Base-by-base conservation (phyloP, 2,329 filamentous ascomycete genomes). In the Hypoxylon sp. region DNA sequence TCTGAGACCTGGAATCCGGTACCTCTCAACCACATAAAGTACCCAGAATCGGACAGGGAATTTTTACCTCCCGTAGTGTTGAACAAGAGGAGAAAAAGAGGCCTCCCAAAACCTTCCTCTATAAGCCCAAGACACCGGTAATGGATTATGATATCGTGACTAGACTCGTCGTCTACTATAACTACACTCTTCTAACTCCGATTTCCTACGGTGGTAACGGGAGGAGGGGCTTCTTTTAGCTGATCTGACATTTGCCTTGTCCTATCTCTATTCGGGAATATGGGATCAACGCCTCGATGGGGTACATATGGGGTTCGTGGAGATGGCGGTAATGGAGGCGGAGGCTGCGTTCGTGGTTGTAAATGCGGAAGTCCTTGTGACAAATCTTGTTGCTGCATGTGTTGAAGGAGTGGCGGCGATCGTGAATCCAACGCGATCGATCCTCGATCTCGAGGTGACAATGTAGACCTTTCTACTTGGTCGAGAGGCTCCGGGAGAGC, bases 191-290 rank as follows among this genome's bases (percentile, higher is more conserved):
- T 62, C 62, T 71, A 77, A 65, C 61, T 75, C 66, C 75, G 73
- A 73, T 72, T 76, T 37, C 71, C 69, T 62, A 76, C 73, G 19
- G 69, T 71, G 24, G 69, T 71, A 54, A 68, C 60, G 11, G 76
- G 73, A n/a, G 75, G 72, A 64, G 75, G 73, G 35, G 73, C 56
- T 32, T 74, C 71, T 58, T 75, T 75, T 47, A 73, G 62, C 51
- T 75, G 75, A 60, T 78, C 77, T 37, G 75, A 70, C 31, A 73
- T 76, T 54, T 71, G 75, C 53, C 75, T 70, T 24, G 73, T 72
- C 65, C 77, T 74, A 44, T 79, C 76, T 72, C 77, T 71, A 59
- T 77, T 72, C 27, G 76, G 76, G 39, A 78, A 79, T 56, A 79
- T 78, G 21, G 77, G 77, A 62, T 78, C 77, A 52, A 73, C 64